Evolutionary conservation across 2,329 filamentous ascomycete genomes (phyloP).

Genomic region (Endothia cerciana): DNA sequence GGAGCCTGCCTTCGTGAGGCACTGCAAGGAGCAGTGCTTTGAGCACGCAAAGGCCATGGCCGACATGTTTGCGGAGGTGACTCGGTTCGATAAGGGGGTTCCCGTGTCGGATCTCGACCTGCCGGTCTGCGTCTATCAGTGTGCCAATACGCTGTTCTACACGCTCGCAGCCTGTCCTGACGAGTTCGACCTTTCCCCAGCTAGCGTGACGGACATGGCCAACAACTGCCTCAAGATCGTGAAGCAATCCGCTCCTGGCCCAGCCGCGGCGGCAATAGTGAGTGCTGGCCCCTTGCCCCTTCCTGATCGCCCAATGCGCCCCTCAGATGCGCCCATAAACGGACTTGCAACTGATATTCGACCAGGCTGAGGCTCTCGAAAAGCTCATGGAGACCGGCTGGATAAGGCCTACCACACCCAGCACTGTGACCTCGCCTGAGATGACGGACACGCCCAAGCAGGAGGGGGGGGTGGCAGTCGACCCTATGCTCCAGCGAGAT

Average conservation of each 20-base stretch:
- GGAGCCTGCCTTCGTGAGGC: conserved; percentile 51
- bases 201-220: conserved; percentile 53
- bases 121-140: conserved; percentile 60
- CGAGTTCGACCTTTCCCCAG: conserved; percentile 49
- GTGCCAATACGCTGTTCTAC: conserved; percentile 56
- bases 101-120: conserved; percentile 60
- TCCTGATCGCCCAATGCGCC: not conserved
- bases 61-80: conserved; percentile 56
- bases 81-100: conserved; percentile 53
- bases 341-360: not conserved
- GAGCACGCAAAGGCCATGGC: conserved; percentile 60
- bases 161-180: conserved; percentile 49
- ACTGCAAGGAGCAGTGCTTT: conserved; percentile 55
- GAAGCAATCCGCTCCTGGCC: conserved; percentile 54
- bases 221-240: conserved; percentile 56
- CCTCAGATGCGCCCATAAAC: not conserved
- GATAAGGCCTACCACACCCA: conserved; percentile 36
- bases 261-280: conserved; percentile 54
- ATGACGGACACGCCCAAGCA: conserved; percentile 22
- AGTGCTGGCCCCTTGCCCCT: conserved; percentile 33
- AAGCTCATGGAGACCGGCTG: conserved; percentile 52
- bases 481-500: conserved; percentile 29
- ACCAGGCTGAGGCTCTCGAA: conserved; percentile 51
- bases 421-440: conserved; percentile 25
- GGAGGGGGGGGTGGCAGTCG: conserved; percentile 24